Base-by-base conservation (phyloP, 345 rosid species). In the Gossypium mustelinum region DNA sequence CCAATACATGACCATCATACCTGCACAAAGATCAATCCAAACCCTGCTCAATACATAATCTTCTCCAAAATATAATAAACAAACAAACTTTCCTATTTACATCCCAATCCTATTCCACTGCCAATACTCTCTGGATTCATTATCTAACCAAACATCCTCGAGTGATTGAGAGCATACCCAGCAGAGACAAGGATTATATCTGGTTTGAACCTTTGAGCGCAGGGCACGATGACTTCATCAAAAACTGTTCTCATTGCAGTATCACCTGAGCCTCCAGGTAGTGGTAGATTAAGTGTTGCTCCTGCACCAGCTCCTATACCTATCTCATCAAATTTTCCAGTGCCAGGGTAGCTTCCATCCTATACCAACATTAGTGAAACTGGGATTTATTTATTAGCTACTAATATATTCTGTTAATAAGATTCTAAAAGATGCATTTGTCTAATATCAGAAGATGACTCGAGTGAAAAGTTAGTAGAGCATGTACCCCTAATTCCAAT, bases 281-380 rank as follows among this genome's bases (percentile, higher is more conserved):
- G 81, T 25, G 97, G 98, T 78, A 94, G 76, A 79, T 94, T 94
- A 17, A 94, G 83, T 29, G 98, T 89, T 48, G 92, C 65, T 44
- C 98, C 98, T 90, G 92, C 97, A 55, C 97, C 97, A 70, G 83
- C 86, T 80, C 95, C 97, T 76, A 73, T 81, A 61, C 97, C 98
- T 73, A 85, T 74, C 77, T 94, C 94, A 47, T 87, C 89, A 4
- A 87, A 75, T 78, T 87, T 94, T 56, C 97, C 95, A 2, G 97
- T 94, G 29, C 97, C 98, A 14, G 97, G 98, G 57, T 94, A 94
- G 85, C 97, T 92, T 79, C 98, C 97, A 68, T 90, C 89, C 97
- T 94, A 85, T 25, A 2, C 20, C 67, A 47, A 52, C 57, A 52
- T 52, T n/a, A 44, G 24, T 41, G 27, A 44, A 66, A 20, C 4